Percentiles rank a stretch among this genome's conserved stretches.
phyloP scores from a whole-genome alignment of 2,329 filamentous ascomycete genomes.

The Aspergillus flavus region DNA sequence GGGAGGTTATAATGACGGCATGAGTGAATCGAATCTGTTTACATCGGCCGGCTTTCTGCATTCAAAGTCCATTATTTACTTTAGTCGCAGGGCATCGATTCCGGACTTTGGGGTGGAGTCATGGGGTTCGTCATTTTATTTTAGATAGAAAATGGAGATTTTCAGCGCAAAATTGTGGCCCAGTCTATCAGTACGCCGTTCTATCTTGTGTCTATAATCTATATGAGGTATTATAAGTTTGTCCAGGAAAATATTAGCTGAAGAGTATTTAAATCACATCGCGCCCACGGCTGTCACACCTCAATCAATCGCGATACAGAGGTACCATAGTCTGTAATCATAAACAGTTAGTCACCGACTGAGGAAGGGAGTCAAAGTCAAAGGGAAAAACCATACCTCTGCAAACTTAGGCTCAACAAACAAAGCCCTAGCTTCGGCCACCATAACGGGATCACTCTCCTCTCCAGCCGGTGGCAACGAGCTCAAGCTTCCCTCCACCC shows the following conservation, averaged over 20 bases:
- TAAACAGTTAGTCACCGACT: background rate
- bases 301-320: conserved; percentile 23
- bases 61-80: conserved; percentile 14
- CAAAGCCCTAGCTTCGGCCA: conserved; percentile 41
- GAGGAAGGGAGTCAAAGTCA: background rate
- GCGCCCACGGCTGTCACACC: background rate
- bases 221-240: conserved; percentile 1
- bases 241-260: background rate
- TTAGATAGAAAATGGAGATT: conserved; percentile 26
- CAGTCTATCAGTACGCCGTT: background rate
- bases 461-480: conserved; percentile 19
- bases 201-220: conserved; percentile 1
- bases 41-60: conserved; percentile 15
- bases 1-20: conserved; percentile 19
- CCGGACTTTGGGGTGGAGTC: conserved; percentile 20
- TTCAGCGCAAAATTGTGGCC: conserved; percentile 1
- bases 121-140: conserved; percentile 11
- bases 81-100: conserved; percentile 11
- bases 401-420: conserved; percentile 44
- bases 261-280: background rate
- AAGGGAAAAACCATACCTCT: conserved; percentile 21
- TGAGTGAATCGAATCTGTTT: conserved; percentile 19
- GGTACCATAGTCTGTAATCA: conserved; percentile 35
- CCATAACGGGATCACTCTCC: conserved; percentile 30
- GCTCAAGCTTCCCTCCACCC: conserved; percentile 38